Evolutionary conservation across 768 basidiomycete species (phyloP).

Genomic region (Auricularia heimuer): DNA sequence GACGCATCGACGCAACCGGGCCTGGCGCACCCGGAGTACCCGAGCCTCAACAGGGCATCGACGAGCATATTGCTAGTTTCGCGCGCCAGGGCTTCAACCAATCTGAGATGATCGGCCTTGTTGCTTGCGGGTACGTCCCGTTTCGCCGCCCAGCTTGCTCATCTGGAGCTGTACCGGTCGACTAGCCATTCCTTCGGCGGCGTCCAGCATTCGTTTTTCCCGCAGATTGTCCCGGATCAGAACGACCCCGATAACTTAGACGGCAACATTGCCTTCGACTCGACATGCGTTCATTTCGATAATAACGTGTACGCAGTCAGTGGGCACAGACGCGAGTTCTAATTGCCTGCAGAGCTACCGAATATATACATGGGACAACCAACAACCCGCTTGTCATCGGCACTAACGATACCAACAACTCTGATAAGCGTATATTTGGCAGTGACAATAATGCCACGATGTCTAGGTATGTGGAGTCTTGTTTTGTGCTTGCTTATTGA

Average conservation of each 20-base stretch:
- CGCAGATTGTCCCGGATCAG: slow-evolving; percentile 24
- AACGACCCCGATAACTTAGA: slow-evolving; percentile 1
- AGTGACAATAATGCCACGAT: slow-evolving; percentile 33
- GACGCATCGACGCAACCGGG: slow-evolving; percentile 31
- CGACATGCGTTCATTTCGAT: slow-evolving; percentile 3
- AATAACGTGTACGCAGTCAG: slow-evolving; percentile 23
- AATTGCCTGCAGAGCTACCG: slow-evolving; percentile 22
- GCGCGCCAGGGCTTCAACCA: slow-evolving; percentile 32
- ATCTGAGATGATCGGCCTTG: slow-evolving; percentile 40
- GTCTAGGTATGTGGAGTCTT: slow-evolving; percentile 21
- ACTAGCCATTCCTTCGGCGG: slow-evolving; percentile 14
- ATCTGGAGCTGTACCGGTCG: not conserved
- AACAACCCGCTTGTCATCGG: slow-evolving; percentile 29
- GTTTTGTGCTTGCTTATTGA: not conserved
- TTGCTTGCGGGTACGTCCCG: slow-evolving; percentile 30
- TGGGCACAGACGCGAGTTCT: slow-evolving; percentile 25
- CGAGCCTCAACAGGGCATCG: slow-evolving; percentile 31
- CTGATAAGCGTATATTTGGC: slow-evolving; percentile 32
- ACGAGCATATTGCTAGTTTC: slow-evolving; percentile 31
- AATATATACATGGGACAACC: slow-evolving; percentile 32
- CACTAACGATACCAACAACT: slow-evolving; percentile 25
- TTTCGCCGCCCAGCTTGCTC: not conserved
- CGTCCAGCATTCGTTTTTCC: slow-evolving; percentile 35
- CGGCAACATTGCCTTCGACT: slow-evolving; percentile 1
- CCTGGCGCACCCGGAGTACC: slow-evolving; percentile 35